Percentiles rank a stretch among this genome's conserved stretches.
Evolutionary conservation across 2,329 filamentous ascomycete species (phyloP).

Genomic region (Acrodontium crateriforme): DNA sequence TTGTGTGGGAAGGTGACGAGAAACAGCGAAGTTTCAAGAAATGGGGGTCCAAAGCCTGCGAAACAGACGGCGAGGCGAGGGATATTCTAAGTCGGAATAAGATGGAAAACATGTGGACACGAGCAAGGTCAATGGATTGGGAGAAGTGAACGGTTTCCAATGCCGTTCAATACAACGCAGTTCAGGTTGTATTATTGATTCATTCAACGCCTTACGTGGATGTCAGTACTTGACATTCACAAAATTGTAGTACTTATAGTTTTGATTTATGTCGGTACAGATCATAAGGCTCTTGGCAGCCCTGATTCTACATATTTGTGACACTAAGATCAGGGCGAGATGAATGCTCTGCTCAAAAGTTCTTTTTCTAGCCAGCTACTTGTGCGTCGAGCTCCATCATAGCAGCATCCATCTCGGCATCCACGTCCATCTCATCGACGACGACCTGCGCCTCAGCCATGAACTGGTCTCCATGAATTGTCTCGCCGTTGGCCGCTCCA

Average conservation of each 20-base stretch:
- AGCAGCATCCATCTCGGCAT: constrained; percentile 23
- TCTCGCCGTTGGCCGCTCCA: constrained; percentile 33
- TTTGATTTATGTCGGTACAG: background rate
- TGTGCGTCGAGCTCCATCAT: constrained; percentile 26
- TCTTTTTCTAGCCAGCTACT: background rate
- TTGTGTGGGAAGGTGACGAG: constrained; percentile 86
- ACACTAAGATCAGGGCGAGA: background rate
- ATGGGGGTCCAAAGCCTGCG: constrained; percentile 82
- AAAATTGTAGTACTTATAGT: background rate
- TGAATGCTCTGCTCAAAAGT: background rate
- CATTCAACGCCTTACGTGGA: too few relatives aligned
- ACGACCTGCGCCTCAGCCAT: constrained; percentile 19
- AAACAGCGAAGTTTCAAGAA: constrained; percentile 70
- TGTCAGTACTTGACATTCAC: too few relatives aligned
- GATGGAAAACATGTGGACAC: constrained; percentile 90
- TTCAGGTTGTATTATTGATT: too few relatives aligned
- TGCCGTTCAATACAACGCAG: too few relatives aligned
- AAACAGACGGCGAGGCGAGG: constrained; percentile 78
- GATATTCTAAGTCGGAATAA: constrained; percentile 67
- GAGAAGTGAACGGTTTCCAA: too few relatives aligned
- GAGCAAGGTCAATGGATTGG: constrained; percentile 55
- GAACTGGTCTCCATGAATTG: constrained; percentile 17
- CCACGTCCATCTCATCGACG: constrained; percentile 19
- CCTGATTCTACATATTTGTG: background rate
- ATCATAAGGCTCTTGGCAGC: background rate